Evolutionary conservation across 306 rosid species (phyloP), one percentile per base, ranked within the genome.

Genomic region (Vigna unguiculata): DNA sequence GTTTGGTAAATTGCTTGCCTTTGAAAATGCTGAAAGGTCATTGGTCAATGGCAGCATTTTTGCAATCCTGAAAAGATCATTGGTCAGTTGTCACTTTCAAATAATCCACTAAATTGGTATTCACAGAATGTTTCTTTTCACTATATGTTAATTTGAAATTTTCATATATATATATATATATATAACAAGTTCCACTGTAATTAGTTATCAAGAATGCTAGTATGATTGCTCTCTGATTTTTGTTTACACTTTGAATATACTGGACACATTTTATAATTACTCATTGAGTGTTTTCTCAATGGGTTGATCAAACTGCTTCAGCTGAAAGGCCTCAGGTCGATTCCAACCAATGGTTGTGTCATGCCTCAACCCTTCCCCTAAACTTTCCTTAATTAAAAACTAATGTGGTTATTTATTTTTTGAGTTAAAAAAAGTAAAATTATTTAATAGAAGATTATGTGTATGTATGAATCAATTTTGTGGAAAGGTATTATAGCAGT

Each of bases 21-120:
- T 43, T 13, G 47, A 52, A 49, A 67, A 30, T 20, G n/a, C 69
- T 17, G 32, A 54, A 36, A 38, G 53, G 2, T 52, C 58, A 52
- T 52, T n/a, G 10, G 11, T 49, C 55, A 19, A 9, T 8, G 43
- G 43, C 9, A 38, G 43, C 11, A 6, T 38, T 38, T 38, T 38
- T 49, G 55, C 22, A n/a, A 16, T n/a, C 22, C 55, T 49, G 55
- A n/a, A n/a, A 49, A 49, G 21, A 53, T 52, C 40, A 24, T 52
- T 25, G 47, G 67, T 53, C 30, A 40, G 32, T 40, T 55, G 65
- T 40, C 54, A 76, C 54, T 36, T 40, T 66, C 66, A 53, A 52
- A 66, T 57, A 32, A 53, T 62, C 36, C 63, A 48, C 36, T 32
- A 28, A 45, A 28, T 68, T 48, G 19, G 48, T 48, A 14, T 70